These are phyloP conservation scores for Tolypocladium guangdongense DNA, from an alignment of 2,329 filamentous ascomycete genomes.

Conservation along the genomic window DNA sequence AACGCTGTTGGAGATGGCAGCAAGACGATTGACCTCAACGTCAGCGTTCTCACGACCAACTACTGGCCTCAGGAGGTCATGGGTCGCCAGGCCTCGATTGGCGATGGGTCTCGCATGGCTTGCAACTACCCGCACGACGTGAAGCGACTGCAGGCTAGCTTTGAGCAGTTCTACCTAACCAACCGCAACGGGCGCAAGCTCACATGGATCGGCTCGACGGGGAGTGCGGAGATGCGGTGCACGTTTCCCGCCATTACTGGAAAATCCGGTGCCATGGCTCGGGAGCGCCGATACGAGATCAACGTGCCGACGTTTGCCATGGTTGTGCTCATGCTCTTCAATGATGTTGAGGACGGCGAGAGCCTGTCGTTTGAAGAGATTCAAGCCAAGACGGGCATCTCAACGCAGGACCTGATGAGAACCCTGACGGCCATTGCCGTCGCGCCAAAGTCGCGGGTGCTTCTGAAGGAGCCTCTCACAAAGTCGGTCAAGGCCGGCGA, in stretches of 20 bases:
- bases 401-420: conserved; percentile 59
- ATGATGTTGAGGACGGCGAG: conserved; percentile 50
- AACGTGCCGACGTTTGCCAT: conserved; percentile 90
- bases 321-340: conserved; percentile 83
- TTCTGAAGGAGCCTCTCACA: conserved; percentile 69
- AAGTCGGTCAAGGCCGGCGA: conserved; percentile 70
- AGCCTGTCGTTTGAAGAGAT: conserved; percentile 63
- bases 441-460: conserved; percentile 69
- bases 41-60: conserved; percentile 83
- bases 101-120: conserved; percentile 26
- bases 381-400: conserved; percentile 70
- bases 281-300: conserved; percentile 71
- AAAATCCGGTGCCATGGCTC: conserved; percentile 50
- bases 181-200: conserved; percentile 82
- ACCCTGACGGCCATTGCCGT: conserved; percentile 75
- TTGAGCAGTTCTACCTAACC: conserved; percentile 78
- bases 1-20: conserved; percentile 35
- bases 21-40: conserved; percentile 59
- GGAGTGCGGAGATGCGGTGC: conserved; percentile 78
- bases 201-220: conserved; percentile 64
- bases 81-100: conserved; percentile 45
- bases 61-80: conserved; percentile 92
- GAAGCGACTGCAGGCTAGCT: conserved; percentile 66
- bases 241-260: conserved; percentile 62
- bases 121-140: conserved; percentile 70